Evolutionary conservation across 495 filamentous ascomycete species (phyloP).

Genomic region (Cercophora samala): DNA sequence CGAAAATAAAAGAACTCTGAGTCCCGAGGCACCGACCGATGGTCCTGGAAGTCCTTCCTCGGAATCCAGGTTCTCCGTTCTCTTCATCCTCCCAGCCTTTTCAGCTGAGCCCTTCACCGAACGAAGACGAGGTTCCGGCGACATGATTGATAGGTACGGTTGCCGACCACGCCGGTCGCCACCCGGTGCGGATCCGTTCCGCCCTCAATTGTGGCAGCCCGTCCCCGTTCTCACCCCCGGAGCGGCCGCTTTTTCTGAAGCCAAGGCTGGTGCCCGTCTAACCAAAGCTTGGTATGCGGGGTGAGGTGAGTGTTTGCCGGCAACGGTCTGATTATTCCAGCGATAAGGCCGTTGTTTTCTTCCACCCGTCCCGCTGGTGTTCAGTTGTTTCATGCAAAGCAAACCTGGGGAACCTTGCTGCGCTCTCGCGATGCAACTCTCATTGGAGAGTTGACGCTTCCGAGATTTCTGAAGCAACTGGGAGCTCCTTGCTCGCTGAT

Average conservation of each 20-base stretch:
- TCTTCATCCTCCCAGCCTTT: neutral
- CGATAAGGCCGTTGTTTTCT: too few relatives aligned
- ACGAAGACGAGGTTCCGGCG: neutral
- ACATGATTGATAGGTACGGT: neutral
- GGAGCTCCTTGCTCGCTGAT: neutral
- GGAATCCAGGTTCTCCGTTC: neutral
- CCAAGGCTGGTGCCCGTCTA: neutral
- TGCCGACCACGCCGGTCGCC: neutral
- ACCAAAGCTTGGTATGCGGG: neutral
- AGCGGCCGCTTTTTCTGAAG: neutral
- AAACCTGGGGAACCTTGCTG: conserved; percentile 5
- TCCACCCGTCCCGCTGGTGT: neutral
- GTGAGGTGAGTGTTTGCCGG: too few relatives aligned
- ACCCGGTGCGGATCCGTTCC: neutral
- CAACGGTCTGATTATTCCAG: too few relatives aligned
- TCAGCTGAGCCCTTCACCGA: neutral
- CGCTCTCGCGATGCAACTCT: neutral
- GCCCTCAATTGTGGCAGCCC: neutral
- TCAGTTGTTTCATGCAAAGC: conserved; percentile 2
- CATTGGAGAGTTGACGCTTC: too few relatives aligned
- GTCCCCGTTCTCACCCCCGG: neutral
- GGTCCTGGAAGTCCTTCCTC: neutral
- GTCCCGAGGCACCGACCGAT: neutral
- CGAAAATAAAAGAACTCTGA: neutral
- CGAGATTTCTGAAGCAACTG: neutral